A percentile compares a stretch with the other conserved stretches of the same genome.
Evolutionary conservation across 345 rosid genomes (phyloP).

Genomic region (Rhodamnia argentea): DNA sequence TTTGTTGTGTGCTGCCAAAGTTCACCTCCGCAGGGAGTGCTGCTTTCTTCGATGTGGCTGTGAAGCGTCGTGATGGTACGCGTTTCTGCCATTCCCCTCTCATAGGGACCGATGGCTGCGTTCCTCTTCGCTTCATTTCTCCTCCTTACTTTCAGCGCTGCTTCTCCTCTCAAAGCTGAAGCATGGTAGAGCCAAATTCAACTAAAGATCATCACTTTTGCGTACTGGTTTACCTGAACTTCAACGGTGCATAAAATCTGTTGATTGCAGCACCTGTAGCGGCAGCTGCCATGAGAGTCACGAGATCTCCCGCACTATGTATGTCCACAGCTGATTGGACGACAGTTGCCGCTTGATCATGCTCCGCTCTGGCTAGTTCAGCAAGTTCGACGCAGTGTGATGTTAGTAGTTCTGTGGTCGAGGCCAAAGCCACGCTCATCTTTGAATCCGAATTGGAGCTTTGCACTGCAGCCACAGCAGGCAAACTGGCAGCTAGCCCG

Average conservation of each 20-base stretch:
- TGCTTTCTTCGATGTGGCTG: constrained; percentile 22
- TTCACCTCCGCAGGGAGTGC: constrained; percentile 52
- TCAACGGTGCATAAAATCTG: not conserved
- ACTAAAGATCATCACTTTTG: not conserved
- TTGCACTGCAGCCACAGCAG: constrained; percentile 63
- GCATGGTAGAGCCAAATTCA: not conserved
- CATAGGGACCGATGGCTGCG: constrained; percentile 82
- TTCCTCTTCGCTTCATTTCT: constrained; percentile 86
- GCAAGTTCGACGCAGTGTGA: constrained; percentile 85
- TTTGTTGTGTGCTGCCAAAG: constrained; percentile 55
- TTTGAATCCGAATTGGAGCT: constrained; percentile 38
- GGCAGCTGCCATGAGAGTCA: constrained; percentile 93
- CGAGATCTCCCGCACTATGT: constrained; percentile 68
- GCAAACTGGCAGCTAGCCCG: constrained; percentile 82
- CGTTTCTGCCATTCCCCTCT: constrained; percentile 37
- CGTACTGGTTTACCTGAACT: not conserved
- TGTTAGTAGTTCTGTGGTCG: constrained; percentile 84
- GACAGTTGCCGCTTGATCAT: constrained; percentile 50
- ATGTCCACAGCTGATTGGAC: constrained; percentile 78
- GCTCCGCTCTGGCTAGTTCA: constrained; percentile 67
- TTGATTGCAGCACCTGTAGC: constrained; percentile 53
- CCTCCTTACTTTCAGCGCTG: constrained; percentile 59
- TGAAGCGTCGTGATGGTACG: constrained; percentile 27
- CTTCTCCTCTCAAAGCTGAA: constrained; percentile 89
- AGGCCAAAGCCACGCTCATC: constrained; percentile 67